A percentile compares a stretch with the other conserved stretches of the same genome.
These are phyloP conservation scores for Ceratocystis papillata DNA, from an alignment of 2,329 filamentous ascomycete genomes.

Conservation along the genomic window DNA sequence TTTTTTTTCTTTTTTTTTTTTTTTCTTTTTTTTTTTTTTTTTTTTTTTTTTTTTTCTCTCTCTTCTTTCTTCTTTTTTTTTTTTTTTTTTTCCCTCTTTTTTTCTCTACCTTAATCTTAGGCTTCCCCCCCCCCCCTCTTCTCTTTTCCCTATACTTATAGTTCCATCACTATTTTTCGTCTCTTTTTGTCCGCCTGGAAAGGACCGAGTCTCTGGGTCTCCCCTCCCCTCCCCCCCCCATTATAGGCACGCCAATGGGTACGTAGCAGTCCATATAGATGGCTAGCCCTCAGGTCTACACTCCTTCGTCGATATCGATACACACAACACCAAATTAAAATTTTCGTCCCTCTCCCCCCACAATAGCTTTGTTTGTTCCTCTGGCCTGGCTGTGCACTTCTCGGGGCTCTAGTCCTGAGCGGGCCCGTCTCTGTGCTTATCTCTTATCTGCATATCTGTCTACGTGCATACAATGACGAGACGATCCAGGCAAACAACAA, in stretches of 20 bases:
- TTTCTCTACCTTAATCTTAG: constrained; percentile 7
- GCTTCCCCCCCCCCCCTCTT: background rate
- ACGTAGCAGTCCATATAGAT: no score
- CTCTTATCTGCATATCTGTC: background rate
- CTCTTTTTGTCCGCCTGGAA: background rate
- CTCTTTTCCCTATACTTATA: background rate
- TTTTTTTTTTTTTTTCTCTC: background rate
- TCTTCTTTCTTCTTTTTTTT: background rate
- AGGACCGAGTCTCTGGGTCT: constrained; percentile 7
- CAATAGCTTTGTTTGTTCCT: constrained; percentile 3
- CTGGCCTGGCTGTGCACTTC: background rate
- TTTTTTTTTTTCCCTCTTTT: background rate
- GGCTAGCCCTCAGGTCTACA: no score
- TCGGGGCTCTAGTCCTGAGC: background rate
- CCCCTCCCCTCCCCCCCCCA: background rate
- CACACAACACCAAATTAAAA: background rate
- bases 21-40: background rate
- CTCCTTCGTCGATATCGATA: background rate
- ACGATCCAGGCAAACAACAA: background rate
- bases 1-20: background rate
- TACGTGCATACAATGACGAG: background rate
- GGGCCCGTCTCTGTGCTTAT: background rate
- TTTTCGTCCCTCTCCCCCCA: background rate
- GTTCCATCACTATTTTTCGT: background rate
- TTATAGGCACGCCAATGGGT: background rate